A percentile compares a stretch with the other conserved stretches of the same genome.
Conservation (phyloP, 257 asterid genomes). For the Catharanthus roseus region DNA sequence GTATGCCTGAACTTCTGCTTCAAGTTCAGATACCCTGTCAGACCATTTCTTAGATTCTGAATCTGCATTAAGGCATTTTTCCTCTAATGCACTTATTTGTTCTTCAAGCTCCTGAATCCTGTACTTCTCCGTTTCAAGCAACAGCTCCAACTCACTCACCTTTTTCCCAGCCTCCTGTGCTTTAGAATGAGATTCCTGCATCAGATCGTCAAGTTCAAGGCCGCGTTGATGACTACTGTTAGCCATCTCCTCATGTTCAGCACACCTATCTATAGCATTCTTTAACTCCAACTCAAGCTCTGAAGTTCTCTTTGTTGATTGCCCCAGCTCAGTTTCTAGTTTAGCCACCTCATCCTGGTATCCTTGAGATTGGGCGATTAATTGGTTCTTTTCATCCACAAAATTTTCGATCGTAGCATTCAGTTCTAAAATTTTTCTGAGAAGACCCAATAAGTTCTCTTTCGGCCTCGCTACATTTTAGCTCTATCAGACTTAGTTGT, state of each 20-base stretch:
- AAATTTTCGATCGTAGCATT: slow-evolving; percentile 40
- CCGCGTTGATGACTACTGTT: slow-evolving; percentile 53
- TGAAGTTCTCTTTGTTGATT: slow-evolving; percentile 39
- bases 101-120: slow-evolving; percentile 88
- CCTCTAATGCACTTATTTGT: slow-evolving; percentile 51
- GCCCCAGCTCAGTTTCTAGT: slow-evolving; percentile 46
- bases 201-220: slow-evolving; percentile 68
- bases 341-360: slow-evolving; percentile 42
- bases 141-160: slow-evolving; percentile 61
- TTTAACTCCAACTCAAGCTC: slow-evolving; percentile 69
- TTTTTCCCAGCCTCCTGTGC: slow-evolving; percentile 50
- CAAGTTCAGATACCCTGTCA: slow-evolving; percentile 57
- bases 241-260: slow-evolving; percentile 69
- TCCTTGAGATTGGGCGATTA: slow-evolving; percentile 47
- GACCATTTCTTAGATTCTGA: slow-evolving; percentile 40
- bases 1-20: slow-evolving; percentile 54
- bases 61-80: slow-evolving; percentile 43
- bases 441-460: slow-evolving; percentile 49
- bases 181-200: slow-evolving; percentile 62
- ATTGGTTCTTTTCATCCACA: slow-evolving; percentile 49
- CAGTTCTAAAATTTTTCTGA: slow-evolving; percentile 45
- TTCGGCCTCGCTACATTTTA: slow-evolving; percentile 50
- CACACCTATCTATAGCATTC: slow-evolving; percentile 40
- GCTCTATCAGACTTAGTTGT: slow-evolving; percentile 45
- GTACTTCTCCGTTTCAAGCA: slow-evolving; percentile 66